These are phyloP conservation scores for Geranium brycei DNA, from an alignment of 345 rosid genomes.

Conservation along the genomic window DNA sequence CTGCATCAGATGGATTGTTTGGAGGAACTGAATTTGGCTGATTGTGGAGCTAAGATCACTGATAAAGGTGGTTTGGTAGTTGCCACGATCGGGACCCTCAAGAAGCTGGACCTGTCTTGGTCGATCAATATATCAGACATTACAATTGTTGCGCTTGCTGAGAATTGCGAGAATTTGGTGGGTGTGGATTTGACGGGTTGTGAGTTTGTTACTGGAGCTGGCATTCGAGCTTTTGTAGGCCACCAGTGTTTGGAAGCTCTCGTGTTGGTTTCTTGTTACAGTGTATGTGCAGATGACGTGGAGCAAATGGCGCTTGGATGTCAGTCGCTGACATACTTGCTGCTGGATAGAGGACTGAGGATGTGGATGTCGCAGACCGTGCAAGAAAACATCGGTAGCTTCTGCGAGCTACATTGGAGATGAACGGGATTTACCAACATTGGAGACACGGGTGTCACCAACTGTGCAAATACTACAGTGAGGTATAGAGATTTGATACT, in stretches of 20 bases:
- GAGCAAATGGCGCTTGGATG: slow-evolving; percentile 14
- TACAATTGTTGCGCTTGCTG: slow-evolving; percentile 22
- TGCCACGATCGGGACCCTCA: slow-evolving; percentile 20
- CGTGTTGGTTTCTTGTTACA: slow-evolving; percentile 21
- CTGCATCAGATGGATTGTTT: slow-evolving; percentile 23
- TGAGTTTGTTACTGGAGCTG: slow-evolving; percentile 27
- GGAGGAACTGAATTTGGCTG: slow-evolving; percentile 36
- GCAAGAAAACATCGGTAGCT: slow-evolving; percentile 15
- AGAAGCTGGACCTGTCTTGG: slow-evolving; percentile 28
- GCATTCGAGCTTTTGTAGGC: slow-evolving; percentile 19
- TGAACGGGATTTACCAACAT: slow-evolving; percentile 9
- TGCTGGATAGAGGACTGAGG: slow-evolving; percentile 23
- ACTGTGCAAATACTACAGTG: too few relatives aligned
- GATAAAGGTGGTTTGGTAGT: slow-evolving; percentile 22
- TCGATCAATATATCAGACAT: slow-evolving; percentile 31
- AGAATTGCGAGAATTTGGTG: slow-evolving; percentile 20
- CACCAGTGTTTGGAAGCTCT: slow-evolving; percentile 21
- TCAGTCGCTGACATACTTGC: slow-evolving; percentile 17
- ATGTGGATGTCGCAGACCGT: slow-evolving; percentile 18
- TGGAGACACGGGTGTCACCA: too few relatives aligned
- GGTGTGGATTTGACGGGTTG: slow-evolving; percentile 31
- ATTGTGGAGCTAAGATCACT: slow-evolving; percentile 34
- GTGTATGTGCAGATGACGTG: slow-evolving; percentile 15
- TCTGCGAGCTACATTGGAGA: slow-evolving; percentile 24
- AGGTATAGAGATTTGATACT: too few relatives aligned